Percentiles rank a stretch among this genome's conserved stretches.
These are phyloP conservation scores for Agapanthus africanus DNA, from an alignment of 106 monocot genomes.

Conservation along the genomic window DNA sequence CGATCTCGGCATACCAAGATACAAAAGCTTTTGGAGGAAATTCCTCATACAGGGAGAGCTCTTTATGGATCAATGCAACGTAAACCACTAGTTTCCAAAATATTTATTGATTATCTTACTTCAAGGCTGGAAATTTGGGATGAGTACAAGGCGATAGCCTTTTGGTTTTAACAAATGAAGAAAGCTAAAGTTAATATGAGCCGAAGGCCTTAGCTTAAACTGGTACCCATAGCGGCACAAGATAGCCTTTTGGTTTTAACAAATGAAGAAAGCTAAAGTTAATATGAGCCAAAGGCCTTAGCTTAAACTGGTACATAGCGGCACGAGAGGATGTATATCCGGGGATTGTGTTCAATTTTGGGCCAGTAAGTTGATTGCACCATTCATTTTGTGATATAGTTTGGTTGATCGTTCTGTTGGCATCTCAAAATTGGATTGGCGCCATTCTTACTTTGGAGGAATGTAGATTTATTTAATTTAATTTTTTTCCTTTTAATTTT, in stretches of 20 bases:
- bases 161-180: not conserved
- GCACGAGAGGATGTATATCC: slow-evolving; percentile 1
- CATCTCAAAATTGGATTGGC: slow-evolving; percentile 26
- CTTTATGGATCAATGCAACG: slow-evolving; percentile 75
- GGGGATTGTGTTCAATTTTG: no score
- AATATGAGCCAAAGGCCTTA: slow-evolving; percentile 11
- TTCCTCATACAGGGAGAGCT: slow-evolving; percentile 31
- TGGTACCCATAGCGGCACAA: no score
- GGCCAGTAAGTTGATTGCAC: no score
- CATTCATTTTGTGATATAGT: slow-evolving; percentile 38
- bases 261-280: not conserved
- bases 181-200: slow-evolving; percentile 1
- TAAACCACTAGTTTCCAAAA: slow-evolving; percentile 20
- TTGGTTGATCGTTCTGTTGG: slow-evolving; percentile 19
- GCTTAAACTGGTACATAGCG: no score
- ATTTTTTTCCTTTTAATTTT: slow-evolving; percentile 1
- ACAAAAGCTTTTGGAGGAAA: slow-evolving; percentile 56
- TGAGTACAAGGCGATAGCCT: no score
- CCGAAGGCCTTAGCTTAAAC: slow-evolving; percentile 9
- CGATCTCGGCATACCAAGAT: slow-evolving; percentile 54
- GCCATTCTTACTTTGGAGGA: slow-evolving; percentile 19
- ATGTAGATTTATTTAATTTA: slow-evolving; percentile 14
- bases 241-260: not conserved
- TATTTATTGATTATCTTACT: not conserved
- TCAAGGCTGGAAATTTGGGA: not conserved